These are phyloP conservation scores for Fusarium musae DNA, from an alignment of 2,329 filamentous ascomycete species.

Conservation along the genomic window DNA sequence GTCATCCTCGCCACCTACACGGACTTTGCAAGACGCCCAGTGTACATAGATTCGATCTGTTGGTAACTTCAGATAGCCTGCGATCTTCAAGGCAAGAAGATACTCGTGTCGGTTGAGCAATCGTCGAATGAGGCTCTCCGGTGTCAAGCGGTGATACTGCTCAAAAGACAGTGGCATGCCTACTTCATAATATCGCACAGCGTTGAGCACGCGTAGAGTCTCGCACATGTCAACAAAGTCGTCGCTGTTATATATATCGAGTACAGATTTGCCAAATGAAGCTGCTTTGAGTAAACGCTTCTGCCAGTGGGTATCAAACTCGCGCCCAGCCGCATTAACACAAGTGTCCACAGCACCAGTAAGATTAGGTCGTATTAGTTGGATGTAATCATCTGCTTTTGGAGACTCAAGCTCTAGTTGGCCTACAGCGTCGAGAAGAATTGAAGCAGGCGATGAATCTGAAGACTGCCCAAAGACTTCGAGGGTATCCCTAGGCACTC, in stretches of 20 bases:
- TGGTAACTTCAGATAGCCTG: constrained; percentile 85
- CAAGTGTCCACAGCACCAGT: constrained; percentile 95
- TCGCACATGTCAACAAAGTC: constrained; percentile 99
- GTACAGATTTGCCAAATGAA: constrained; percentile 95
- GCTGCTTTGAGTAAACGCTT: constrained; percentile 96
- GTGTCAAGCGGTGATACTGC: constrained; percentile 90
- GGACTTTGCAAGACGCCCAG: constrained; percentile 96
- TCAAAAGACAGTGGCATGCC: constrained; percentile 92
- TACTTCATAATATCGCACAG: constrained; percentile 89
- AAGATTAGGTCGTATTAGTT: constrained; percentile 86
- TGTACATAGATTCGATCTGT: constrained; percentile 94
- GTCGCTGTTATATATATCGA: constrained; percentile 97
- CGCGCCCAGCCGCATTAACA: constrained; percentile 91
- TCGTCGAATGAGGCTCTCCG: constrained; percentile 86
- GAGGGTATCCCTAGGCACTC: constrained; percentile 85
- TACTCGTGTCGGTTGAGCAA: constrained; percentile 92
- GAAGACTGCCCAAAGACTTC: constrained; percentile 91
- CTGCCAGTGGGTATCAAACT: constrained; percentile 91
- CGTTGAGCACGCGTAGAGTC: constrained; percentile 90
- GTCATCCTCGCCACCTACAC: constrained; percentile 84
- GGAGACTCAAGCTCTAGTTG: constrained; percentile 93
- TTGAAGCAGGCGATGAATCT: constrained; percentile 87
- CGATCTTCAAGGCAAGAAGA: constrained; percentile 86
- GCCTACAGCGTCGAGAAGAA: constrained; percentile 92
- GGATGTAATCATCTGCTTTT: constrained; percentile 97